Evolutionary conservation across 2,329 filamentous ascomycete species (phyloP), one percentile per base, ranked within the genome.

Genomic region (Dichotomopilus funicola): DNA sequence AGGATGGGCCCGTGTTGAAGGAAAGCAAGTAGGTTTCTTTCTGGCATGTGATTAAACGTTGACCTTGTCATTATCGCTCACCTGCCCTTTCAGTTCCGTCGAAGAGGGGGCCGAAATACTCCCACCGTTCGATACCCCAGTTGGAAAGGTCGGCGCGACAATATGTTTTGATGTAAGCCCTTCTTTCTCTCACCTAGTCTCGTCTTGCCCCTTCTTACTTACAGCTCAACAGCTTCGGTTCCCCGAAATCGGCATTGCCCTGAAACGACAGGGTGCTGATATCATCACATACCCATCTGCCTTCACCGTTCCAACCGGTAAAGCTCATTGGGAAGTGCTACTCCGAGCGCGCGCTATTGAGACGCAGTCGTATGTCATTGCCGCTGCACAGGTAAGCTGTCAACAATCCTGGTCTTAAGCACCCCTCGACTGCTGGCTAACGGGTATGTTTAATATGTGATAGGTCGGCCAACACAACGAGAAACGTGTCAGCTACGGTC

Each of bases 111-210:
- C 71, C 34, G 63, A 71, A 2, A 81, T 95, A 42, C 73, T 83
- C 1, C 69, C 81, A 3, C 91, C 91, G 0, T 90, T 94, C 65
- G 73, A 81, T n/a, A 88, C 86, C 0, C 72, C 82, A 0, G 68
- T 95, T 9, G 91, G 91, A 11, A 83, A 82, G 38, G 78, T 96
- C 19, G 92, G 90, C 19, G 77, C 87, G 59, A 78, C 87, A 53
- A 95, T 96, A 59, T 96, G 92, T 73, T 96, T 96, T 70, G 92
- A 96, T 72, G 72, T 96, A 59, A 83, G 91, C 1, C 95, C 82
- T 37, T 5, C 4, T 35, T 37, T 5, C 4, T 35, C 6, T 7
- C 13, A 5, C n/a, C 7, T 8, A 34, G 42, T 4, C 0, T 11
- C 10, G 11, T 1, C 4, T 7, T 6, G 12, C 36, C 7, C n/a